Conservation (phyloP, 352 stramenopile species). For the Phytophthora sansomeana region DNA sequence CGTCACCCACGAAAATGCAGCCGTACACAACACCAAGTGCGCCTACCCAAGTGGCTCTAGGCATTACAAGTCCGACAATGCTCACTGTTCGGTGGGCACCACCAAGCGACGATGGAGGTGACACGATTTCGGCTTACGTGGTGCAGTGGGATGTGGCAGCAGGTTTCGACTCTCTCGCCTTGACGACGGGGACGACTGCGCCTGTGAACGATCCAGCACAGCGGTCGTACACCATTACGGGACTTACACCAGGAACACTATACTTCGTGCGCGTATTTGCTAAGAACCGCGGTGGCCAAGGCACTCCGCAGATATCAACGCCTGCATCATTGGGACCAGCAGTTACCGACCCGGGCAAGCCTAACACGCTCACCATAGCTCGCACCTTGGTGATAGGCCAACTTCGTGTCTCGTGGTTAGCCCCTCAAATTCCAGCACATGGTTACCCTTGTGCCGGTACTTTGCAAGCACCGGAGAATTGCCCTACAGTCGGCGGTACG, state of each 20-base stretch:
- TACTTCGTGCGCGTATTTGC: constrained; percentile 94
- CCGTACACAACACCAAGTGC: constrained; percentile 92
- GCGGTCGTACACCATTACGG: constrained; percentile 79
- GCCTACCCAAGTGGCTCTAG: constrained; percentile 85
- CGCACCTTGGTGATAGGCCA: constrained; percentile 39
- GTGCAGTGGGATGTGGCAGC: constrained; percentile 94
- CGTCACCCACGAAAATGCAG: constrained; percentile 88
- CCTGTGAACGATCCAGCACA: constrained; percentile 61
- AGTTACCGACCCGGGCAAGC: constrained; percentile 70
- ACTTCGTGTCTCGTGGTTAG: constrained; percentile 66
- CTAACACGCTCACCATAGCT: constrained; percentile 47
- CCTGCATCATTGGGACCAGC: constrained; percentile 59
- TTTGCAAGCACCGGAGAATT: constrained; percentile 54
- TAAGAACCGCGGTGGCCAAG: constrained; percentile 60
- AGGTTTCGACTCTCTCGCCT: constrained; percentile 88
- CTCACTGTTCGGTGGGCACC: constrained; percentile 89
- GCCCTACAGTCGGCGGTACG: constrained; percentile 65
- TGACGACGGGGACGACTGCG: constrained; percentile 65
- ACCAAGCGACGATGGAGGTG: constrained; percentile 90
- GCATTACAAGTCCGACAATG: constrained; percentile 88
- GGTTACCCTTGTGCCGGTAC: constrained; percentile 75
- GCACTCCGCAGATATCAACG: constrained; percentile 62
- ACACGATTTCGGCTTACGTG: constrained; percentile 87
- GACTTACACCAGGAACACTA: constrained; percentile 76
- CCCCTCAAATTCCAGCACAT: constrained; percentile 65